phyloP scores from a whole-genome alignment of 768 basidiomycete species.

The Lactarius quietus region DNA sequence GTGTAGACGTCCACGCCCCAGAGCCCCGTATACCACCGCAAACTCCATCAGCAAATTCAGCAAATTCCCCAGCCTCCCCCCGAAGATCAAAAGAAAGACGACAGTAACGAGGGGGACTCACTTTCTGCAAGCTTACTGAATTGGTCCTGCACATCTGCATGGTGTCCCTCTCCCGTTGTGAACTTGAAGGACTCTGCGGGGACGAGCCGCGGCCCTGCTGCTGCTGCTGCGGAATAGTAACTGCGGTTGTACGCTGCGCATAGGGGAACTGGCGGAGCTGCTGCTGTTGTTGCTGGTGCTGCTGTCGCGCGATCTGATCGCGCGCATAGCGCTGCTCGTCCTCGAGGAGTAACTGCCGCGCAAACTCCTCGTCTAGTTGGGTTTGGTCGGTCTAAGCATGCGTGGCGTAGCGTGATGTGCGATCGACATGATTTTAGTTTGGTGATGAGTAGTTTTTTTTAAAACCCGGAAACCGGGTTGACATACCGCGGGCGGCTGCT shows the following conservation, averaged over 20 bases:
- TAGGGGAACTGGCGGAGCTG: slow-evolving; percentile 19
- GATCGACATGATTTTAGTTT: not conserved
- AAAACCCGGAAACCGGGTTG: not conserved
- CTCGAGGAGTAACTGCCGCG: slow-evolving; percentile 66
- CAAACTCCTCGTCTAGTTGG: slow-evolving; percentile 77
- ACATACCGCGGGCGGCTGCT: slow-evolving; percentile 8
- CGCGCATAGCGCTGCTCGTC: slow-evolving; percentile 34
- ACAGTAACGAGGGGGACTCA: slow-evolving; percentile 36
- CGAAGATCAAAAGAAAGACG: not conserved
- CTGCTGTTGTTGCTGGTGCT: slow-evolving; percentile 20
- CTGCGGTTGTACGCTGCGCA: slow-evolving; percentile 4
- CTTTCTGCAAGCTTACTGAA: slow-evolving; percentile 76
- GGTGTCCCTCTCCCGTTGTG: slow-evolving; percentile 39
- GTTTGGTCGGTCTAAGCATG: slow-evolving; percentile 51
- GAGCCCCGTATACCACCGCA: not conserved
- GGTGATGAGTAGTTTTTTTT: not conserved
- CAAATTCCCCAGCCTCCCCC: not conserved
- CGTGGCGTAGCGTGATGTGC: not conserved
- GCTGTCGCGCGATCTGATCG: slow-evolving; percentile 22
- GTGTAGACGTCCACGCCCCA: not conserved
- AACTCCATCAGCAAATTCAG: not conserved
- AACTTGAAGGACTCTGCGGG: not conserved
- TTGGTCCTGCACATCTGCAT: slow-evolving; percentile 70
- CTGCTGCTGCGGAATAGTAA: not conserved
- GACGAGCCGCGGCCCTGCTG: not conserved